phyloP scores from a whole-genome alignment of 345 rosid species.

The Lepidium sativum region DNA sequence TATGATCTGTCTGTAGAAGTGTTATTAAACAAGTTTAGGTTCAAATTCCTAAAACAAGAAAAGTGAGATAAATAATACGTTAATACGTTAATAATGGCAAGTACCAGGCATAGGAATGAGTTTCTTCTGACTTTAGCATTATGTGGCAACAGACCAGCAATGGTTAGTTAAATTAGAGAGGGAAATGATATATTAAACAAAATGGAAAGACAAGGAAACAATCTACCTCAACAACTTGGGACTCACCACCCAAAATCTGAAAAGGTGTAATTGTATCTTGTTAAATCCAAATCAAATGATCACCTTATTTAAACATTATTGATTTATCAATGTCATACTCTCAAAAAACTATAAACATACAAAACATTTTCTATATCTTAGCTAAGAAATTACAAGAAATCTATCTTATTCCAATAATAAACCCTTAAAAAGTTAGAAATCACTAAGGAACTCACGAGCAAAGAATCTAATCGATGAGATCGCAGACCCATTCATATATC shows the following conservation, averaged over 20 bases:
- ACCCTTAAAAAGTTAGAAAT: no score
- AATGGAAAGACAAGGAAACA: not conserved
- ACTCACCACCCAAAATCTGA: constrained; percentile 97
- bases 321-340: not conserved
- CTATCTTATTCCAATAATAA: no score
- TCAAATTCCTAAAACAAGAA: no score
- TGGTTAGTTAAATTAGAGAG: not conserved
- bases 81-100: no score
- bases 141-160: constrained; percentile 42
- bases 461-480: no score
- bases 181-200: not conserved
- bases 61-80: no score
- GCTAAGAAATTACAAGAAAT: not conserved
- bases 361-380: not conserved
- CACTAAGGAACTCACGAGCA: no score
- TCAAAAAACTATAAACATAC: not conserved
- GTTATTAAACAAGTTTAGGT: no score
- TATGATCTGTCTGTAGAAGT: no score
- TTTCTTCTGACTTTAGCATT: constrained; percentile 81
- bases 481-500: no score
- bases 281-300: constrained; percentile 51
- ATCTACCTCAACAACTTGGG: constrained; percentile 87
- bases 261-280: constrained; percentile 79
- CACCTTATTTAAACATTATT: not conserved
- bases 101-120: constrained; percentile 74